Evolutionary conservation across 345 rosid genomes (phyloP), one percentile per base, ranked within the genome.

Genomic region (Salix caprea): DNA sequence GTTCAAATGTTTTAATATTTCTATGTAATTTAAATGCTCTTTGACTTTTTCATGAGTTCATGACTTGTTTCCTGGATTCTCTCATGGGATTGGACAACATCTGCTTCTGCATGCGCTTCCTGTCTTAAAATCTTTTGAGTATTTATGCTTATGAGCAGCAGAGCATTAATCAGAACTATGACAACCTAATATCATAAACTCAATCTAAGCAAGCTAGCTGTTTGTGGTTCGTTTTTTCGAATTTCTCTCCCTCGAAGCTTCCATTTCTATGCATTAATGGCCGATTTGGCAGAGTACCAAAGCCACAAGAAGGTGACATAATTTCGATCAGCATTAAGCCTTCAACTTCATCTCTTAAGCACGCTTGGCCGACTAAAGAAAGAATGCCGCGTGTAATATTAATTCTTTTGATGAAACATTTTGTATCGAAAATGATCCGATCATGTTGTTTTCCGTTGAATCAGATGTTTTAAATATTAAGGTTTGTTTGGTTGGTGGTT

Each of bases 101-200:
- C 16, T 36, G 40, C 16, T 54, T 54, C 2, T 54, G 61, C 44
- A 2, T 10, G 44, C 61, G 12, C 61, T 21, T 54, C 5, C 13
- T 21, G 39, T 54, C 48, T 46, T 46, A 18, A 69, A 3, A 65
- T 28, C 39, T 65, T 65, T 30, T 30, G 39, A 11, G 23, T 23
- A 2, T 16, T 15, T 32, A 5, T 12, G 68, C 58, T 48, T 50
- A 28, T 15, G 40, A 70, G 40, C 10, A 70, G 23, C n/a, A 7
- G 30, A 5, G 16, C 34, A 58, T 72, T 72, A 7, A 14, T 40
- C 14, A 48, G 19, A 46, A 50, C 44, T 4, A 24, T 75, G 72
- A 52, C 66, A 75, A 52, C 72, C 23, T 36, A 52, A 67, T 54
- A 36, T 66, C 56, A 75, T 37, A 26, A 74, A 5, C 52, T 75